Evolutionary conservation across 1,284 basidiomycete species (phyloP), one percentile per base, ranked within the genome.

Genomic region (Pyrrhoderma lamaoense): DNA sequence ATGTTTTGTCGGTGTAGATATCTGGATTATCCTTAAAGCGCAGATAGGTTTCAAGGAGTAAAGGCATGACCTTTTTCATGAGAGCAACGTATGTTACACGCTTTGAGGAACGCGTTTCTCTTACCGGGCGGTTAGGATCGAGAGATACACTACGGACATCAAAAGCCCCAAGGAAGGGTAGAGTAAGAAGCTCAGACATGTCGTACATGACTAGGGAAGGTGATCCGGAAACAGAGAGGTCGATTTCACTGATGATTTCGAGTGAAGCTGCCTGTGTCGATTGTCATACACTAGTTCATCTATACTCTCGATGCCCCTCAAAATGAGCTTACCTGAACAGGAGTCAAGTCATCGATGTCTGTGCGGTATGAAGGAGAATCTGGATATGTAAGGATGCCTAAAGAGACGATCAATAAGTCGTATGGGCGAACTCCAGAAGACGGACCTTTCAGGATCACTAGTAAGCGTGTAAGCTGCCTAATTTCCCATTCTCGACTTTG

Each of bases 41-140:
- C 52, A 82, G 68, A 70, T 77, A 87, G 39, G 93, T 67, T 9
- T 87, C 80, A 0, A 89, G 82, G 2, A 94, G 73, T 60, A 79
- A 74, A 0, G 90, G 89, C 83, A 95, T 91, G n/a, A 77, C 76
- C 62, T 80, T 86, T 67, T 97, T 96, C 8, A 83, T 77, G 36
- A 97, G 65, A 0, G 84, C 92, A 44, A 97, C 85, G 63, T 93
- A 97, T 0, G 91, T 92, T 42, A 94, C 74, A 5, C 83, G 78
- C 58, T 80, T 82, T 40, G 70, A 74, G 3, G 72, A 66, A 3
- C 53, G 70, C 62, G 59, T 69, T 55, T 58, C 62, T 58, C 56
- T 65, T 58, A 49, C 65, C 55, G 55, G 65, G 50, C 19, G 37
- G 2, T 61, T 53, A 48, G 52, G 35, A n/a, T 49, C 37, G 11